These are phyloP conservation scores for Fraxinus floribunda DNA, from an alignment of 305 asterid genomes.

Conservation along the genomic window DNA sequence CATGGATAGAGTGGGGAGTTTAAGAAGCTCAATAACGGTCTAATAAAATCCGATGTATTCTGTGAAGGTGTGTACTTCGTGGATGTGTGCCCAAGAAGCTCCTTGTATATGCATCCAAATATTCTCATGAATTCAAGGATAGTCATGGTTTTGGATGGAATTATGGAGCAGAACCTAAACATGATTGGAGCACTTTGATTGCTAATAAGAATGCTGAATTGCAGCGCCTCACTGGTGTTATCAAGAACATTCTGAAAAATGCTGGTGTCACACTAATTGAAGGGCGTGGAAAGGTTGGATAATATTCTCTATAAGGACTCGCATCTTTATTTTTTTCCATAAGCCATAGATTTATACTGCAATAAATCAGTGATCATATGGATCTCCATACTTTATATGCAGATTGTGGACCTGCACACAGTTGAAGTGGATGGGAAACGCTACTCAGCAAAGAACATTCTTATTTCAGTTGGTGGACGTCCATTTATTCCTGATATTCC, in stretches of 20 bases:
- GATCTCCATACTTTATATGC: constrained; percentile 19
- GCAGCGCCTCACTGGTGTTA: constrained; percentile 80
- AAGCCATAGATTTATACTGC: not conserved
- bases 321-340: not conserved
- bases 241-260: constrained; percentile 70
- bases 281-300: constrained; percentile 93
- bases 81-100: constrained; percentile 97
- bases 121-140: constrained; percentile 88
- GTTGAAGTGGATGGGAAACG: constrained; percentile 85
- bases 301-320: constrained; percentile 2
- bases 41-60: constrained; percentile 22
- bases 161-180: constrained; percentile 79
- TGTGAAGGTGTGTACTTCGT: constrained; percentile 88
- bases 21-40: constrained; percentile 17
- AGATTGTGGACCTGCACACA: constrained; percentile 87
- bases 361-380: not conserved
- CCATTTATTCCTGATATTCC: constrained; percentile 93
- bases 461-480: constrained; percentile 91
- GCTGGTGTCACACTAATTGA: constrained; percentile 68
- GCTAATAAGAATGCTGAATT: constrained; percentile 93
- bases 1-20: constrained; percentile 13
- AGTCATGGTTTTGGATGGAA: constrained; percentile 92
- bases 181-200: constrained; percentile 86
- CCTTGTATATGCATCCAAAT: constrained; percentile 83
- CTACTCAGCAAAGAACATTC: constrained; percentile 80